A percentile compares a stretch with the other conserved stretches of the same genome.
Conservation (phyloP, 345 rosid genomes). For the Hibiscus syriacus region DNA sequence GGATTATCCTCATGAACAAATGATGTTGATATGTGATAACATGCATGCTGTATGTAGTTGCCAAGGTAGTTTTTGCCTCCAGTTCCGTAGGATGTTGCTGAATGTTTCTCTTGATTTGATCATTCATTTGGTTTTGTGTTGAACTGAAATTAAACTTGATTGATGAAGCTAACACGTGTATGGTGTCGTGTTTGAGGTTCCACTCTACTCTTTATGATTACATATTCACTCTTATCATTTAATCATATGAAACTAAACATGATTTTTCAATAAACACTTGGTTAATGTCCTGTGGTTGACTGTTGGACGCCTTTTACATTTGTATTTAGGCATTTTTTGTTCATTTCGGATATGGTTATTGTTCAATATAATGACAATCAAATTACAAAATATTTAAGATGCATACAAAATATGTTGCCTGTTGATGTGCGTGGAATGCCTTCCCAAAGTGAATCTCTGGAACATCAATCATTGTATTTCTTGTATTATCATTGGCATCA, state of each 20-base stretch:
- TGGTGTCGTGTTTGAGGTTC: not conserved
- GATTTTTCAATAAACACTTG: not conserved
- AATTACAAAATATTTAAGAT: too few species aligned
- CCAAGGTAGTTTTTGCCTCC: not conserved
- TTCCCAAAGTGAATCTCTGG: too few species aligned
- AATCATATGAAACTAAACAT: not conserved
- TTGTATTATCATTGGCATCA: too few species aligned
- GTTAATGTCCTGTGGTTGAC: not conserved
- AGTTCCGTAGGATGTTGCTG: not conserved
- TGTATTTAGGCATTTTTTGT: not conserved
- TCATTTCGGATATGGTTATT: too few species aligned
- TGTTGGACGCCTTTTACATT: not conserved
- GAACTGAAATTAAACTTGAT: constrained; percentile 3
- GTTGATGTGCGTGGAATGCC: too few species aligned
- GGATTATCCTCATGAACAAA: not conserved
- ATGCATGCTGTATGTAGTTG: not conserved
- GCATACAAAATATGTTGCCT: too few species aligned
- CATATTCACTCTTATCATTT: too few species aligned
- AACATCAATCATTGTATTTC: too few species aligned
- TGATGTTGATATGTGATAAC: not conserved
- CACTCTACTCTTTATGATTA: too few species aligned
- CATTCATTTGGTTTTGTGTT: not conserved
- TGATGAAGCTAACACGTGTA: not conserved
- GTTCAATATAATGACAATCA: not conserved
- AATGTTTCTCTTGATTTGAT: not conserved